These are phyloP conservation scores for Acacia pycnantha DNA, from an alignment of 331 rosid genomes.

Conservation along the genomic window DNA sequence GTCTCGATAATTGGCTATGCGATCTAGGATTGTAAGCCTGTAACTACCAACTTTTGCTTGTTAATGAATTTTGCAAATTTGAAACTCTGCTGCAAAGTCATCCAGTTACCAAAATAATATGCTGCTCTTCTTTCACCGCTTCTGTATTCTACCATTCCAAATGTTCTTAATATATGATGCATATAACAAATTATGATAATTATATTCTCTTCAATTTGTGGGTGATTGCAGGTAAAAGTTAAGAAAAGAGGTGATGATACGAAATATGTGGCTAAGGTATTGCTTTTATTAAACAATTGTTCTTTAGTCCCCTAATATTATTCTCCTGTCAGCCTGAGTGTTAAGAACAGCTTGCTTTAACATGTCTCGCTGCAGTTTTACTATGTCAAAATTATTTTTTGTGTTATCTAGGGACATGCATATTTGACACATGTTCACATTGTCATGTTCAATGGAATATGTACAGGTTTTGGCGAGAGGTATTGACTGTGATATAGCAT, in stretches of 20 bases:
- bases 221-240: slow-evolving; percentile 79
- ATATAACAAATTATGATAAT: slow-evolving; percentile 13
- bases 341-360: slow-evolving; percentile 21
- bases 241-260: slow-evolving; percentile 98
- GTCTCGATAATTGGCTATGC: background rate
- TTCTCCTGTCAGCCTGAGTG: slow-evolving; percentile 7
- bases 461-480: slow-evolving; percentile 94
- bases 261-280: slow-evolving; percentile 95
- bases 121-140: slow-evolving; percentile 2
- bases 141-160: slow-evolving; percentile 18
- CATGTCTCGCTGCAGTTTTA: slow-evolving; percentile 12
- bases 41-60: background rate
- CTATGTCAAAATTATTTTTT: background rate
- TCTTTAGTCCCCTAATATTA: slow-evolving; percentile 1
- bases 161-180: slow-evolving; percentile 5
- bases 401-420: slow-evolving; percentile 15
- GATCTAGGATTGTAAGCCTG: background rate
- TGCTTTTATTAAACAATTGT: slow-evolving; percentile 24
- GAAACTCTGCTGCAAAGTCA: background rate
- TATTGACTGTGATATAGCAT: slow-evolving; percentile 93
- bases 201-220: slow-evolving; percentile 20
- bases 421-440: slow-evolving; percentile 22
- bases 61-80: background rate
- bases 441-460: slow-evolving; percentile 44
- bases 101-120: slow-evolving; percentile 4